Evolutionary conservation across 1,284 basidiomycete genomes (phyloP).

Genomic region (Cerrena zonata): DNA sequence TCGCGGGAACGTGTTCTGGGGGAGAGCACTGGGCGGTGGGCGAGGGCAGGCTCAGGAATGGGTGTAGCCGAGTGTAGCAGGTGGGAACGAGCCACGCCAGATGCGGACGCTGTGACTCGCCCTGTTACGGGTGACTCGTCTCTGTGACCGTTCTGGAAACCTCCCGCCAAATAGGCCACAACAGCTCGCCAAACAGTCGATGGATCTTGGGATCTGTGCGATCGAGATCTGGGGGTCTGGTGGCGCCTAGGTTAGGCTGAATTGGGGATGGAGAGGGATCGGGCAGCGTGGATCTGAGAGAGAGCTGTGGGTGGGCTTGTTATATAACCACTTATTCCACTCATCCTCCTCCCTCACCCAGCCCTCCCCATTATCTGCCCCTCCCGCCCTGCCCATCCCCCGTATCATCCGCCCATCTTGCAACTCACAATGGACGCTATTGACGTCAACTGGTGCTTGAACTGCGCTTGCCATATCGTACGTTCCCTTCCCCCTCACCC

Average conservation of each 20-base stretch:
- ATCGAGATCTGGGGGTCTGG: too few relatives aligned
- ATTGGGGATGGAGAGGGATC: too few relatives aligned
- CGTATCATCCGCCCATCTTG: constrained; percentile 8
- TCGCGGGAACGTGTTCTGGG: not conserved
- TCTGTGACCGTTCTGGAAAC: too few relatives aligned
- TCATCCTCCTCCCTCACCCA: constrained; percentile 3
- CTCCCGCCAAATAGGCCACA: too few relatives aligned
- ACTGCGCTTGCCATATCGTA: constrained; percentile 52
- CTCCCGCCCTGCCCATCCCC: constrained; percentile 16
- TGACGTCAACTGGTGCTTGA: constrained; percentile 66
- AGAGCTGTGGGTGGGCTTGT: not conserved
- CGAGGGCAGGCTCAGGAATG: not conserved
- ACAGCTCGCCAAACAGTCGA: too few relatives aligned
- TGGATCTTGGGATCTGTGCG: too few relatives aligned
- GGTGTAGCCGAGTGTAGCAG: not conserved
- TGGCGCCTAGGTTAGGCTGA: too few relatives aligned
- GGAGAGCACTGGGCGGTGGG: not conserved
- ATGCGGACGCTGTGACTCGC: not conserved
- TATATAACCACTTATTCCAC: constrained; percentile 4
- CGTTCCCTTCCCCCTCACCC: constrained; percentile 21
- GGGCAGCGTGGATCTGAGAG: too few relatives aligned
- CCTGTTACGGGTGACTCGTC: too few relatives aligned
- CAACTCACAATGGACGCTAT: constrained; percentile 48
- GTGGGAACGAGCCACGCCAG: not conserved
- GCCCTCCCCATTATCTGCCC: constrained; percentile 13